These are phyloP conservation scores for Metschnikowia lochheadii DNA, from an alignment of 805 yeast species.

Conservation along the genomic window DNA sequence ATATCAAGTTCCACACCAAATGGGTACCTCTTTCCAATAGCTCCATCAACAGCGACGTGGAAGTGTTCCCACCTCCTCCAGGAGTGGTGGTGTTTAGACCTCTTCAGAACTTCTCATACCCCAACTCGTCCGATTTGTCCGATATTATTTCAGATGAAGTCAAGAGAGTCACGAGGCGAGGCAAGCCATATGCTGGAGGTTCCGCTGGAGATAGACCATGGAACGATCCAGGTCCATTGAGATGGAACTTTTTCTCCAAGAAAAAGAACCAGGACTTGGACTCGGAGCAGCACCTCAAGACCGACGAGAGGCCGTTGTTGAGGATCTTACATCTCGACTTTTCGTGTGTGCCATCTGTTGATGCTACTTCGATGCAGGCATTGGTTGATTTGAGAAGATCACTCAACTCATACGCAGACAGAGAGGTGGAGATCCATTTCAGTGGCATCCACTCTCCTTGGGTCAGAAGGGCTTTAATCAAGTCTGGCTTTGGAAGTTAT, in stretches of 20 bases:
- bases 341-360: conserved; percentile 68
- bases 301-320: conserved; percentile 58
- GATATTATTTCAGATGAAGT: conserved; percentile 69
- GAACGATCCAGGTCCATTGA: conserved; percentile 79
- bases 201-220: conserved; percentile 71
- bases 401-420: conserved; percentile 67
- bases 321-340: conserved; percentile 78
- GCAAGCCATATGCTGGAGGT: conserved; percentile 38
- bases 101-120: conserved; percentile 74
- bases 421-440: conserved; percentile 86
- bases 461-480: conserved; percentile 72
- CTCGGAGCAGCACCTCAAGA: conserved; percentile 20
- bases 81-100: conserved; percentile 87
- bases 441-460: conserved; percentile 82
- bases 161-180: conserved; percentile 56
- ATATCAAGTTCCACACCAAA: conserved; percentile 47
- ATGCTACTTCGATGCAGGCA: conserved; percentile 75
- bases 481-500: conserved; percentile 72
- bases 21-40: conserved; percentile 63
- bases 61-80: conserved; percentile 76
- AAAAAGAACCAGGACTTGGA: conserved; percentile 8
- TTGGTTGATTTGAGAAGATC: conserved; percentile 73
- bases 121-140: conserved; percentile 71
- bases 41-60: conserved; percentile 52
- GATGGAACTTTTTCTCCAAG: conserved; percentile 25